Evolutionary conservation across 768 basidiomycete genomes (phyloP).

Genomic region (Podaxis mareebaensis): DNA sequence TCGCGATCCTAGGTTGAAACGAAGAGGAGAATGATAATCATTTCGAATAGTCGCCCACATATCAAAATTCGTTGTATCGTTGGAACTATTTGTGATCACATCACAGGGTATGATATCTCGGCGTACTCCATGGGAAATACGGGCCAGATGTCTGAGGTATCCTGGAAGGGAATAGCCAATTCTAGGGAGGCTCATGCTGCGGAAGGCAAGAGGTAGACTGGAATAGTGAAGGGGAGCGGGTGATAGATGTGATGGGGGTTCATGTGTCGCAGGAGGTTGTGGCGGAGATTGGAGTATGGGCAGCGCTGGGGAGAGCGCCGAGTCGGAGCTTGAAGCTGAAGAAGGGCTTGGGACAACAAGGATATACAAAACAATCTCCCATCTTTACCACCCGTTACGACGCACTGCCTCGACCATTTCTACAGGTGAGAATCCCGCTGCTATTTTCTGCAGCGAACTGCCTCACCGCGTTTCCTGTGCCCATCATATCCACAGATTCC

Average conservation of each 20-base stretch:
- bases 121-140: background rate
- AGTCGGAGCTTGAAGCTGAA: conserved; percentile 17
- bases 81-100: background rate
- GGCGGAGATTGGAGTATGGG: conserved; percentile 1
- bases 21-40: conserved; percentile 9
- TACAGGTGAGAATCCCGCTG: background rate
- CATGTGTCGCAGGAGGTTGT: background rate
- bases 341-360: conserved; percentile 6
- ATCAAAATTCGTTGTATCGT: conserved; percentile 7
- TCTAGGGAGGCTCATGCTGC: background rate
- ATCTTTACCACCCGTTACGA: conserved; percentile 11
- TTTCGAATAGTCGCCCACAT: background rate
- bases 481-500: conserved; percentile 6
- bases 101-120: background rate
- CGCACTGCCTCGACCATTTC: conserved; percentile 10
- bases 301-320: background rate
- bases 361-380: conserved; percentile 12
- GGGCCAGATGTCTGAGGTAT: background rate
- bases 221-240: background rate
- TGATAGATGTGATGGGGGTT: conserved; percentile 7
- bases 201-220: background rate
- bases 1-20: conserved; percentile 5
- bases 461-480: conserved; percentile 13
- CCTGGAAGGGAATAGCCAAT: conserved; percentile 1
- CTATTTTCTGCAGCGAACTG: conserved; percentile 11